Percentiles rank a stretch among this genome's conserved stretches.
Evolutionary conservation across 768 basidiomycete species (phyloP).

Genomic region (Russula ochroleuca): DNA sequence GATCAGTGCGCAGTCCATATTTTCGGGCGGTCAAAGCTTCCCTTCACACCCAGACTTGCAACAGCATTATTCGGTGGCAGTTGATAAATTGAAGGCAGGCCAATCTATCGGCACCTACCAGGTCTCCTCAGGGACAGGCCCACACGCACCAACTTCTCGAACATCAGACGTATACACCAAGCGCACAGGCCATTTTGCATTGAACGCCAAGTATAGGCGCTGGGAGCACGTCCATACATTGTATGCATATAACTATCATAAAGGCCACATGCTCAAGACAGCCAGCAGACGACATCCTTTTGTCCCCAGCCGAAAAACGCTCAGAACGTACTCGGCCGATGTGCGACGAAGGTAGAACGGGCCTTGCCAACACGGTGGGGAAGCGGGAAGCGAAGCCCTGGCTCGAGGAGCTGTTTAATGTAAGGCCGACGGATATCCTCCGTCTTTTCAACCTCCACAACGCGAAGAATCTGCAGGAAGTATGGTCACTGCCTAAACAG

Average conservation of each 20-base stretch:
- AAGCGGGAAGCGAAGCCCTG: slow-evolving; percentile 94
- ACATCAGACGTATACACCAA: background rate
- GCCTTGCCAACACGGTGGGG: slow-evolving; percentile 82
- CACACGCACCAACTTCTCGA: background rate
- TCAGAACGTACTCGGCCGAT: slow-evolving; percentile 71
- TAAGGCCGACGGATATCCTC: slow-evolving; percentile 93
- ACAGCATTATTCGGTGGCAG: background rate
- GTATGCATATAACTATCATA: background rate
- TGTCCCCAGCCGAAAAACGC: slow-evolving; percentile 1
- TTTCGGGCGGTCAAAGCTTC: background rate
- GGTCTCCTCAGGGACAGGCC: background rate
- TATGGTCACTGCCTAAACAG: slow-evolving; percentile 5
- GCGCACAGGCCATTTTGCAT: background rate
- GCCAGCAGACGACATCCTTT: slow-evolving; percentile 1
- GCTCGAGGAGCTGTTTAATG: slow-evolving; percentile 92
- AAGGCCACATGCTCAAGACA: background rate
- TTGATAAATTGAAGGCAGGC: background rate
- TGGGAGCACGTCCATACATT: slow-evolving; percentile 9
- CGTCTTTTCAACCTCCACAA: slow-evolving; percentile 90
- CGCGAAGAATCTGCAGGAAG: slow-evolving; percentile 81
- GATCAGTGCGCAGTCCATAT: background rate
- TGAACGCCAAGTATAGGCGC: background rate
- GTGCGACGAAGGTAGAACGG: slow-evolving; percentile 76
- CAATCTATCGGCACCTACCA: background rate
- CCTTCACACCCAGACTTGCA: background rate